Evolutionary conservation across 2,329 filamentous ascomycete species (phyloP).

Genomic region (Fusarium chaquense): DNA sequence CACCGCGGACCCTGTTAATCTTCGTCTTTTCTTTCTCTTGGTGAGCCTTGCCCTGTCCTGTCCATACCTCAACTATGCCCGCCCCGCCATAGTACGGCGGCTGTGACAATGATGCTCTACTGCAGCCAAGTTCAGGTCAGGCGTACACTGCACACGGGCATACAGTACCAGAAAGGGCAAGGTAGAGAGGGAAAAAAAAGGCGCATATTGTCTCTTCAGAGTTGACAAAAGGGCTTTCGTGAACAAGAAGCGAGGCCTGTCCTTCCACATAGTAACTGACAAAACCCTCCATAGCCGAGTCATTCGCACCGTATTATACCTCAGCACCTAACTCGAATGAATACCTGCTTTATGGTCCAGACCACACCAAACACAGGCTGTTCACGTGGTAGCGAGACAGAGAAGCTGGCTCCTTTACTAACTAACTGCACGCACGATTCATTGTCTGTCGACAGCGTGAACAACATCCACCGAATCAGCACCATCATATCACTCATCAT

Average conservation of each 20-base stretch:
- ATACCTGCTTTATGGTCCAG: neutral
- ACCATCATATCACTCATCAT: neutral
- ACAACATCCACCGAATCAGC: neutral
- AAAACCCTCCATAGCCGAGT: constrained; percentile 36
- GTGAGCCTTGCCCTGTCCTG: constrained; percentile 34
- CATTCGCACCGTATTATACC: constrained; percentile 22
- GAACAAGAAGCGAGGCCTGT: neutral
- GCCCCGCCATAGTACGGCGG: constrained; percentile 22
- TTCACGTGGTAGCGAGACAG: constrained; percentile 26
- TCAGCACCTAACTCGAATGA: neutral
- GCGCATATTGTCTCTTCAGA: constrained; percentile 18
- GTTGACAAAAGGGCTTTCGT: constrained; percentile 11
- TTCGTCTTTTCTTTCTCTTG: constrained; percentile 30
- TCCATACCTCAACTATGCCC: constrained; percentile 15
- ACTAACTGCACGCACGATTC: neutral
- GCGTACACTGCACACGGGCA: constrained; percentile 32
- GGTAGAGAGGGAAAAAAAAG: constrained; percentile 16
- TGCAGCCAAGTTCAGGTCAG: constrained; percentile 38
- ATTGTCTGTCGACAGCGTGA: constrained; percentile 1
- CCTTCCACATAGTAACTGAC: constrained; percentile 28
- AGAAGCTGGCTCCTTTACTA: constrained; percentile 2
- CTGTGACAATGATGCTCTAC: constrained; percentile 30
- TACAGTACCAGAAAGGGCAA: constrained; percentile 18
- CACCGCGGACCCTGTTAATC: constrained; percentile 7
- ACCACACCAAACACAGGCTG: constrained; percentile 12